Conservation (phyloP, 495 filamentous ascomycete species). For the Aspergillus sparsus region DNA sequence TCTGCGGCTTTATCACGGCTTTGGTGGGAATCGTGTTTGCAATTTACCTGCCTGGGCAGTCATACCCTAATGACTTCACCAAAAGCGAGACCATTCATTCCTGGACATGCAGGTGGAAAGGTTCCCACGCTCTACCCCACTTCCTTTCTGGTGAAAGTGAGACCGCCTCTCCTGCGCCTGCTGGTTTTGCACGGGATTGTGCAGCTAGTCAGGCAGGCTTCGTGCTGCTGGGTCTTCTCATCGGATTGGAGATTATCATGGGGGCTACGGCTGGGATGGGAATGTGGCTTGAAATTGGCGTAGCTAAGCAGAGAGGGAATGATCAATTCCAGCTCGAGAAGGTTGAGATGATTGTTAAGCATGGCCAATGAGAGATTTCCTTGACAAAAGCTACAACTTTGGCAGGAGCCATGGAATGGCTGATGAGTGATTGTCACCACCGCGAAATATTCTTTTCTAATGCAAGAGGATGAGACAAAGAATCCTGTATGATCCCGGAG, state of each 20-base stretch:
- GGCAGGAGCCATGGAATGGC: not conserved
- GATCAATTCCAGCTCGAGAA: slow-evolving; percentile 34
- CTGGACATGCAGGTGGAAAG: slow-evolving; percentile 56
- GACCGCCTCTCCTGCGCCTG: slow-evolving; percentile 26
- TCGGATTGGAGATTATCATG: slow-evolving; percentile 49
- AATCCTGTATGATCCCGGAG: slow-evolving; percentile 1
- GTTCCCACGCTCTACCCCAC: slow-evolving; percentile 6
- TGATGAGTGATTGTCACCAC: no score
- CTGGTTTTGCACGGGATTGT: slow-evolving; percentile 49
- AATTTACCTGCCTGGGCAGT: slow-evolving; percentile 44
- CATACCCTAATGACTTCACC: slow-evolving; percentile 39
- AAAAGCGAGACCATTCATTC: slow-evolving; percentile 48
- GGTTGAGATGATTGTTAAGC: slow-evolving; percentile 30
- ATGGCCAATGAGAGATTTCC: slow-evolving; percentile 16
- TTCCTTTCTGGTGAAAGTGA: slow-evolving; percentile 4
- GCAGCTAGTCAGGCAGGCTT: slow-evolving; percentile 41
- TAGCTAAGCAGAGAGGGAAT: slow-evolving; percentile 34
- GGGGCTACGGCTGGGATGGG: slow-evolving; percentile 42
- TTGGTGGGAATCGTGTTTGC: slow-evolving; percentile 45
- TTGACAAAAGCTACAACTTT: no score
- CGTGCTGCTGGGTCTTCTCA: slow-evolving; percentile 41
- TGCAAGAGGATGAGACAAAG: no score
- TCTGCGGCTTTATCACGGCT: slow-evolving; percentile 43
- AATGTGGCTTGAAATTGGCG: slow-evolving; percentile 41
- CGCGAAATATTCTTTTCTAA: no score